These are phyloP conservation scores for Sisymbrium altissimum DNA, from an alignment of 345 rosid genomes.

Conservation along the genomic window DNA sequence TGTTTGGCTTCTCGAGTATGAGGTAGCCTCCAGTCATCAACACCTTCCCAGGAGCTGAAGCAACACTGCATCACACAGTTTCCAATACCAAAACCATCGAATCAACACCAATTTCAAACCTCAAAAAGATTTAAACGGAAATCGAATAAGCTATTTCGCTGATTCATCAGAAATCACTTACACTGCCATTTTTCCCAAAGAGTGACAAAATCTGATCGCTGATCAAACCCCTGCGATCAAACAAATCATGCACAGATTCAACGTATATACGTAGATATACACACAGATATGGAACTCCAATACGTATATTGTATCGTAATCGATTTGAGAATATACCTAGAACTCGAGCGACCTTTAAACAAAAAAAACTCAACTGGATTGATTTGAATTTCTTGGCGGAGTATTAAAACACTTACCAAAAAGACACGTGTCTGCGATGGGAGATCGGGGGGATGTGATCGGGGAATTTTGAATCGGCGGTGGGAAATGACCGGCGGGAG, in stretches of 20 bases:
- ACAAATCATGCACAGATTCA: constrained; percentile 14
- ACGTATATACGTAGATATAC: not conserved
- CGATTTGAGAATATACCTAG: constrained; percentile 1
- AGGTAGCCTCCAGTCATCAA: constrained; percentile 94
- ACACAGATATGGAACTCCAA: not conserved
- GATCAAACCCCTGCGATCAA: constrained; percentile 28
- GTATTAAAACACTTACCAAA: constrained; percentile 2
- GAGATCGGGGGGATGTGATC: constrained; percentile 7
- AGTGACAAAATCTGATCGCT: constrained; percentile 20
- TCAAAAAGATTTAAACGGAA: no score
- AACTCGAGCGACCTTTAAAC: not conserved
- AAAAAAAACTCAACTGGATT: not conserved
- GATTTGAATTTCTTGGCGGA: not conserved
- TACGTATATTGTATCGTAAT: not conserved
- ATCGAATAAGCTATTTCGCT: not conserved
- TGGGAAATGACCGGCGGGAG: constrained; percentile 21
- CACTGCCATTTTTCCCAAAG: constrained; percentile 30
- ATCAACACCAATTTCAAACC: no score
- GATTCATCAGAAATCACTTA: constrained; percentile 16
- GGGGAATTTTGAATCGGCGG: not conserved
- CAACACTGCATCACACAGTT: constrained; percentile 48
- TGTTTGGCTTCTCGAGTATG: constrained; percentile 85
- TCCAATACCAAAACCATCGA: not conserved
- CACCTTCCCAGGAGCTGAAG: constrained; percentile 99
- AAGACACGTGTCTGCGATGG: not conserved